phyloP scores from a whole-genome alignment of 225 moss, liverwort and hornwort genomes.

The Thuidium tamariscinum region DNA sequence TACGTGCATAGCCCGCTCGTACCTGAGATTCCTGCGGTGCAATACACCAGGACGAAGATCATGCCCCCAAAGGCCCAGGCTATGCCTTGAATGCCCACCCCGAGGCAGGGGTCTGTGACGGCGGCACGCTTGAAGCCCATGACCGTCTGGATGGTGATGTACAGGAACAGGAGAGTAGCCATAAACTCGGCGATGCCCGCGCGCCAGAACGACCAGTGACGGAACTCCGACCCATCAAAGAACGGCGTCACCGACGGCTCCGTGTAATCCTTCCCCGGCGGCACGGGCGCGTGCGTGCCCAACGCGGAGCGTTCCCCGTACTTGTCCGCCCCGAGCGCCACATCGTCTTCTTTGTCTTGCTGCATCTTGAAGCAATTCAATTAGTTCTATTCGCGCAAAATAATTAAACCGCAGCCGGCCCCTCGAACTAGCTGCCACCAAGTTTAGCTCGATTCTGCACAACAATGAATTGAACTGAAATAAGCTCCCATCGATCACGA shows the following conservation, averaged over 20 bases:
- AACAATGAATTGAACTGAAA: neutral
- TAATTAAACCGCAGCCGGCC: neutral
- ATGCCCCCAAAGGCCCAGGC: slow-evolving; percentile 34
- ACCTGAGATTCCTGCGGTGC: slow-evolving; percentile 38
- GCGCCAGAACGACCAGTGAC: slow-evolving; percentile 25
- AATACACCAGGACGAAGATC: slow-evolving; percentile 35
- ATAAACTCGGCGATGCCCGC: slow-evolving; percentile 28
- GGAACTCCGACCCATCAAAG: neutral
- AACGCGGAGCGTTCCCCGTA: slow-evolving; percentile 12
- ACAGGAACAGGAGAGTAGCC: slow-evolving; percentile 18
- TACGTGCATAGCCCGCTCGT: neutral
- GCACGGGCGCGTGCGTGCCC: slow-evolving; percentile 8
- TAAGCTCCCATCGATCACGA: neutral
- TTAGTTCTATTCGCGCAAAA: no score
- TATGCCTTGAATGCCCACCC: slow-evolving; percentile 22
- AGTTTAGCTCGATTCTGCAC: neutral
- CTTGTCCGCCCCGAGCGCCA: slow-evolving; percentile 15
- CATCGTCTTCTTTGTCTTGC: slow-evolving; percentile 33
- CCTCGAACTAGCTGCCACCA: neutral
- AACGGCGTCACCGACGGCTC: slow-evolving; percentile 10
- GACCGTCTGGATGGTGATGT: slow-evolving; percentile 12
- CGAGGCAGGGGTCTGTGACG: neutral
- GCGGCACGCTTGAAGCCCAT: neutral
- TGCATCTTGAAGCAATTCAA: neutral
- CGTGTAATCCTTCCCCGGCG: slow-evolving; percentile 6